Conservation (phyloP, 306 rosid genomes). For the Rosa persica region DNA sequence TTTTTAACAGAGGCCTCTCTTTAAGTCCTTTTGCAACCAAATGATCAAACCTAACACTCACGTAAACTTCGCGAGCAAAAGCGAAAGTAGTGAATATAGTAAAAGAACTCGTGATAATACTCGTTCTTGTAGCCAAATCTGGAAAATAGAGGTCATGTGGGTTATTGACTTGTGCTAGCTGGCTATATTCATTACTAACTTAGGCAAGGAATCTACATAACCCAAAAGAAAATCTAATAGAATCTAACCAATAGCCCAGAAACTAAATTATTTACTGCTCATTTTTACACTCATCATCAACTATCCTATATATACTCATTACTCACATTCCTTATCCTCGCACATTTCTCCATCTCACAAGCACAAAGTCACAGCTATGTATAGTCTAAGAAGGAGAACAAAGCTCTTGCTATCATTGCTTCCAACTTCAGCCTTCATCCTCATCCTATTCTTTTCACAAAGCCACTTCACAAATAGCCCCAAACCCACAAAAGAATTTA, state of each 20-base stretch:
- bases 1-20: neutral
- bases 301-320: constrained; percentile 1
- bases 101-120: neutral
- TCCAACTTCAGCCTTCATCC: constrained; percentile 11
- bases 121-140: neutral
- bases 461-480: constrained; percentile 22
- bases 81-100: neutral
- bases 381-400: constrained; percentile 20
- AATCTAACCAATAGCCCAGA: neutral
- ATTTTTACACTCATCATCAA: neutral
- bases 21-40: neutral
- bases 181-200: neutral
- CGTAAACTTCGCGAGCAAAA: neutral
- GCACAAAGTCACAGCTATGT: constrained; percentile 23
- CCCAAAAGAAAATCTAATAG: neutral
- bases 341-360: neutral
- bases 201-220: neutral
- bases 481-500: neutral
- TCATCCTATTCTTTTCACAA: constrained; percentile 17
- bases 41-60: neutral
- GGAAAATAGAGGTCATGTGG: neutral
- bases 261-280: neutral
- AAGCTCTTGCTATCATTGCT: constrained; percentile 25
- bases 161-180: neutral
- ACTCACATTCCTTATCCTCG: neutral